Conservation (phyloP, 495 filamentous ascomycete genomes). For the Penicillium longicatenatum region DNA sequence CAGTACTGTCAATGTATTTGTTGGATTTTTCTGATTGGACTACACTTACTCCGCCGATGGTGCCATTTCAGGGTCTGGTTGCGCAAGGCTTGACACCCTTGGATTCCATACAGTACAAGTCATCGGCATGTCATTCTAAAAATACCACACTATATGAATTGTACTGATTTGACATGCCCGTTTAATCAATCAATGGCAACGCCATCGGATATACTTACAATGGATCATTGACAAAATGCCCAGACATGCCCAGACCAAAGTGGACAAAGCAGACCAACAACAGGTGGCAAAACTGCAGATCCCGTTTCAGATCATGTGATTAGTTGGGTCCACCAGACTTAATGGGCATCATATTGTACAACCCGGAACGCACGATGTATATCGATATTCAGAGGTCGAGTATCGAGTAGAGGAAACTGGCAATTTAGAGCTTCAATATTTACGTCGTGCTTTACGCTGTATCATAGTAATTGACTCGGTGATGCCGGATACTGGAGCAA, state of each 20-base stretch:
- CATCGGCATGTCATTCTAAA: background rate
- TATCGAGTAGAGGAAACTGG: too few species aligned
- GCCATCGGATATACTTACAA: background rate
- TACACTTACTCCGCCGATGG: conserved; percentile 2
- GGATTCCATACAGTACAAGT: background rate
- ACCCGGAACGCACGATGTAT: too few species aligned
- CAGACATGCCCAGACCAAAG: background rate
- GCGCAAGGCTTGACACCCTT: background rate
- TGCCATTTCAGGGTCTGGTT: conserved; percentile 7
- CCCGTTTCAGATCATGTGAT: background rate
- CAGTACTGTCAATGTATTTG: background rate
- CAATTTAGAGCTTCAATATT: too few species aligned
- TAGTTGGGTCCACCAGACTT: background rate
- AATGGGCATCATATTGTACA: background rate
- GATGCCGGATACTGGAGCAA: too few species aligned
- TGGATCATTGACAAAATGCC: background rate
- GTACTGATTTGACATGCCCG: too few species aligned
- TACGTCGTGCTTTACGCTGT: too few species aligned
- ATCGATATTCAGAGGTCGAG: too few species aligned
- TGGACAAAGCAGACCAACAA: background rate
- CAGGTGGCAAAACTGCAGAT: background rate
- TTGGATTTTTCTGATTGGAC: background rate
- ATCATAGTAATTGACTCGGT: too few species aligned
- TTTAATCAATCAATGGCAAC: background rate
- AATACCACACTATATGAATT: background rate